These are phyloP conservation scores for Sphagnum tenellum DNA, from an alignment of 225 moss, liverwort and hornwort species.

Conservation along the genomic window DNA sequence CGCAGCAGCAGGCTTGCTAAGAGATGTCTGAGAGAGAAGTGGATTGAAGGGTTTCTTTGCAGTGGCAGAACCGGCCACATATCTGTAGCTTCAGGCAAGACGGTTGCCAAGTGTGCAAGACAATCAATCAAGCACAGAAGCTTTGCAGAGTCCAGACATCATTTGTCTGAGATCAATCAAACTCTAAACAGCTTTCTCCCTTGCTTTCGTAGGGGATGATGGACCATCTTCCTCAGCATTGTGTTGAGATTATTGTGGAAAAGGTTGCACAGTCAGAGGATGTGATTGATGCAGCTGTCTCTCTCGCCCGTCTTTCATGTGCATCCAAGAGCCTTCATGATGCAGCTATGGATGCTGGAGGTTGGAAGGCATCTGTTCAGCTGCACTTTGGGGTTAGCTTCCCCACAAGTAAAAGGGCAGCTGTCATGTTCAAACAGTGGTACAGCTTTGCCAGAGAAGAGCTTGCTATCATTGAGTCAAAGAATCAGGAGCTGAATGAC, in stretches of 20 bases:
- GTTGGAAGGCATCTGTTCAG: slow-evolving; percentile 3
- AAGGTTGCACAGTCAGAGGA: slow-evolving; percentile 5
- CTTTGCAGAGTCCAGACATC: too few species aligned
- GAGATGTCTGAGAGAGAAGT: too few species aligned
- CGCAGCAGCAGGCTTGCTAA: too few species aligned
- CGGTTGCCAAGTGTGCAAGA: too few species aligned
- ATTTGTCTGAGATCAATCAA: too few species aligned
- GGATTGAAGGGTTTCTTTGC: too few species aligned
- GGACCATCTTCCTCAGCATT: slow-evolving; percentile 5
- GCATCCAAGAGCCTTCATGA: slow-evolving; percentile 1
- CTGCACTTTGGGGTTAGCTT: slow-evolving; percentile 7
- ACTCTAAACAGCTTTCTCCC: too few species aligned
- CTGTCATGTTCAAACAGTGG: slow-evolving; percentile 6
- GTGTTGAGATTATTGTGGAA: slow-evolving; percentile 8
- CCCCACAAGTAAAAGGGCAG: neutral
- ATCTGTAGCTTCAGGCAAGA: too few species aligned
- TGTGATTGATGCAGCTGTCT: slow-evolving; percentile 6
- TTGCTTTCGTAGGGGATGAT: neutral
- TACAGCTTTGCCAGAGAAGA: slow-evolving; percentile 13
- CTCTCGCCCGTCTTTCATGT: slow-evolving; percentile 6
- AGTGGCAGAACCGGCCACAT: too few species aligned
- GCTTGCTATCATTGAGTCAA: slow-evolving; percentile 10
- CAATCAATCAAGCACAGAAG: too few species aligned
- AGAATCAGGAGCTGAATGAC: slow-evolving; percentile 7
- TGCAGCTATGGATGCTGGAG: slow-evolving; percentile 3